These are phyloP conservation scores for Corynascus novoguineensis DNA, from an alignment of 495 filamentous ascomycete genomes.

Conservation along the genomic window DNA sequence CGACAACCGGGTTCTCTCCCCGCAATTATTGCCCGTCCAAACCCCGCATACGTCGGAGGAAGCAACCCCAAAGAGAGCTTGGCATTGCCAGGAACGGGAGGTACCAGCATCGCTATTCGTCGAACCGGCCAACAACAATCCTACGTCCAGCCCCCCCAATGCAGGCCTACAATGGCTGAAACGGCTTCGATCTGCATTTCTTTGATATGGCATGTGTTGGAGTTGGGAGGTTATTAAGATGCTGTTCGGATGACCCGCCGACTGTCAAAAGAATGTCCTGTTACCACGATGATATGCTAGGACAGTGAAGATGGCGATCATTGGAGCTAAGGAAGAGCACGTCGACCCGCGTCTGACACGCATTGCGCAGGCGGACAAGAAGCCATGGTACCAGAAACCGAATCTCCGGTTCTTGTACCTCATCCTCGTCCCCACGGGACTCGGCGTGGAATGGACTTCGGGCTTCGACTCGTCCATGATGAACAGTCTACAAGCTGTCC, in stretches of 20 bases:
- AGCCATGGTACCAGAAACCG: conserved; percentile 57
- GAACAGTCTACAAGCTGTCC: conserved; percentile 57
- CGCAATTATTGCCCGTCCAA: background rate
- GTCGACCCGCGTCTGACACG: conserved; percentile 39
- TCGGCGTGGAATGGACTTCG: conserved; percentile 64
- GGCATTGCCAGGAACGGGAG: conserved; percentile 10
- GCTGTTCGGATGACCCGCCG: background rate
- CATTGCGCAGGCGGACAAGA: conserved; percentile 46
- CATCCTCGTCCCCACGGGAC: conserved; percentile 57
- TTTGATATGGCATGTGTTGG: background rate
- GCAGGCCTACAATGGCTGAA: background rate
- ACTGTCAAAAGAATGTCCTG: background rate
- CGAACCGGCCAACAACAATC: background rate
- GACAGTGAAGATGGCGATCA: conserved; percentile 20
- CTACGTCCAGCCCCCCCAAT: background rate
- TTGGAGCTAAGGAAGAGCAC: conserved; percentile 24
- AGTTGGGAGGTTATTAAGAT: background rate
- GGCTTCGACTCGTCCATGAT: conserved; percentile 62
- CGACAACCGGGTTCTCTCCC: background rate
- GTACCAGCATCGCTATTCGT: conserved; percentile 3
- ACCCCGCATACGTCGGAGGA: conserved; percentile 28
- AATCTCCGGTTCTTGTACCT: conserved; percentile 59
- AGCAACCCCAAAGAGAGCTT: conserved; percentile 26
- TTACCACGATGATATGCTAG: background rate
- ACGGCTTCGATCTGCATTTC: conserved; percentile 5